Evolutionary conservation across 371 early-diverging fungal genomes (phyloP), one percentile per base, ranked within the genome.

Genomic region (Dinochytrium kinnereticum): DNA sequence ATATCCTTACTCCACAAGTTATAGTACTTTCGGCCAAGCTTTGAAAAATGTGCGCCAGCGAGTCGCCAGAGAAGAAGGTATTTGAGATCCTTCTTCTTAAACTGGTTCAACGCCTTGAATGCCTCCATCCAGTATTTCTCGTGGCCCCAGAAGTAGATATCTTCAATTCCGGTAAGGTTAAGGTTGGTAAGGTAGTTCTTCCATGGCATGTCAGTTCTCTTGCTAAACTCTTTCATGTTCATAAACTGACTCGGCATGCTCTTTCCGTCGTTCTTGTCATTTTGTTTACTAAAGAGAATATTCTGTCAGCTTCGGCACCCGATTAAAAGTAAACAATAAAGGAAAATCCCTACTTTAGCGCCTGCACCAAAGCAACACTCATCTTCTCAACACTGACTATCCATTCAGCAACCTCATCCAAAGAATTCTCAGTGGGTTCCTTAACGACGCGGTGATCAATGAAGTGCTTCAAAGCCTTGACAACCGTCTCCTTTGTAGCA

Each of bases 51-150:
- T 2, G 79, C 28, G 26, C 51, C 61, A 30, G 73, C 76, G 33
- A 79, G 57, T 5, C 79, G 71, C 81, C 81, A 81, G 21, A 79
- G 72, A 17, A 77, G 65, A 50, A 68, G 77, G 68, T 70, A 79
- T 21, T 53, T 31, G 30, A 81, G 64, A 39, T 67, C 51, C n/a
- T 67, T 33, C 34, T 33, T 37, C 30, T 77, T 61, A 59, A 57
- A 68, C 17, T 51, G 1, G 0, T 21, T 17, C n/a, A 78, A 64
- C 38, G 59, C 50, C 28, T 50, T 49, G 50, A 81, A 53, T 0
- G 71, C 64, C 28, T 72, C 59, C 26, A 72, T 74, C 77, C 77
- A 79, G 28, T 49, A 44, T 24, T 72, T 51, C 1, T 68, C 64
- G 40, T 79, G 68, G 51, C 76, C 79, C 70, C 69, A 79, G 28